phyloP scores from a whole-genome alignment of 768 basidiomycete genomes.

The Naematelia aurantialba region DNA sequence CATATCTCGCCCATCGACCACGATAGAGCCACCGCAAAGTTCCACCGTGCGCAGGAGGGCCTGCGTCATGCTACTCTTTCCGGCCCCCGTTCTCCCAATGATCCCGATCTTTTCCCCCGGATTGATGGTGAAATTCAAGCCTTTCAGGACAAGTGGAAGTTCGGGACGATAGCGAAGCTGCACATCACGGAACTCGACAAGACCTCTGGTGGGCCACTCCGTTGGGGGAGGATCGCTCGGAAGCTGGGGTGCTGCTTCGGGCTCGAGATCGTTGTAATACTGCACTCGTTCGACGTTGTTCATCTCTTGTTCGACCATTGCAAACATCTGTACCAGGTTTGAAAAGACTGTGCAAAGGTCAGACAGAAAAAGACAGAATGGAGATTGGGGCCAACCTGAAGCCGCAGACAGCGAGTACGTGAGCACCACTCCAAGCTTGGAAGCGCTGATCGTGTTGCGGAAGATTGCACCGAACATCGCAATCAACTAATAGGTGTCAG shows the following conservation, averaged over 20 bases:
- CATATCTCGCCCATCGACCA: slow-evolving; percentile 53
- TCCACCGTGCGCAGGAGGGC: slow-evolving; percentile 64
- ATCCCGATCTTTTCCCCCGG: slow-evolving; percentile 82
- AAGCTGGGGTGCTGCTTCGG: slow-evolving; percentile 63
- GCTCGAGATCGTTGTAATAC: slow-evolving; percentile 69
- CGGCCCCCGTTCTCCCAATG: slow-evolving; percentile 64
- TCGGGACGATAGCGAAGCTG: slow-evolving; percentile 65
- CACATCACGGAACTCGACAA: slow-evolving; percentile 69
- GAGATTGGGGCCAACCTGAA: slow-evolving; percentile 9
- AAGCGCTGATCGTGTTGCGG: slow-evolving; percentile 57
- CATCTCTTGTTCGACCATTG: slow-evolving; percentile 35
- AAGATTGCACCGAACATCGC: slow-evolving; percentile 66
- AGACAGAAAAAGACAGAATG: not conserved
- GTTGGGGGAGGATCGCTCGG: slow-evolving; percentile 54
- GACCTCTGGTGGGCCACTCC: slow-evolving; percentile 71
- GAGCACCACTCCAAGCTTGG: slow-evolving; percentile 60
- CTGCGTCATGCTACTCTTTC: slow-evolving; percentile 47
- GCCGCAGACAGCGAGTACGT: slow-evolving; percentile 54
- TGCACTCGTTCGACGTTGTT: slow-evolving; percentile 67
- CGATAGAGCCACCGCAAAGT: slow-evolving; percentile 59
- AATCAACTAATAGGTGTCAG: slow-evolving; percentile 54
- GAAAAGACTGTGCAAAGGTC: slow-evolving; percentile 18
- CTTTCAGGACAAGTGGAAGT: slow-evolving; percentile 73
- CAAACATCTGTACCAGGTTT: slow-evolving; percentile 22
- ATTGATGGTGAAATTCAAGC: slow-evolving; percentile 66